Base-by-base conservation (phyloP, 2,329 filamentous ascomycete species). In the Pseudogymnoascus sp. region DNA sequence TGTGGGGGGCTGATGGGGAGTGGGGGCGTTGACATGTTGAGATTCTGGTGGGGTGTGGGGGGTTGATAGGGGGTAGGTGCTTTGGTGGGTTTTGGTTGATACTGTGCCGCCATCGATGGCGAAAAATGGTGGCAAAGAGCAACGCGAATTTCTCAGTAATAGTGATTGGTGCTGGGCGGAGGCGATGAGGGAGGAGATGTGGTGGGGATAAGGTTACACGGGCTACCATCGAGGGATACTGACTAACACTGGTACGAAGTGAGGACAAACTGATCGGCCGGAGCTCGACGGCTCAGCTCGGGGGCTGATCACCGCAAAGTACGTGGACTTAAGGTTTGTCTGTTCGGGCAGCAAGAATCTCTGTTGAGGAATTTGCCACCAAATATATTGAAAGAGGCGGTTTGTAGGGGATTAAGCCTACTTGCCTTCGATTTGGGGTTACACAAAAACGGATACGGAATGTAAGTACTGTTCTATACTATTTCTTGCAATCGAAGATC, bases 271-370 rank as follows among this genome's bases (percentile, higher is more conserved):
- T 57, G 48, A 57, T 57, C 25, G 48, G 48, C 48, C 48, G 25
- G 25, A 13, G n/a, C 25, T 57, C 25, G 25, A 31, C 48, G 48
- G n/a, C 48, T 57, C 48, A 3, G 19, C 25, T 19, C 31, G 48
- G 48, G 48, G 48, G 25, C 8, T 31, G 48, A 54, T 54, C 48
- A 31, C 10, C 48, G 19, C 8, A 34, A 19, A 34, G 51, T 57
- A 57, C 25, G 51, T 57, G 51, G 51, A 57, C 51, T 57, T 57
- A 57, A 57, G 51, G 51, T 57, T 57, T 57, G 25, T 57, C 51
- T 31, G 6, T 23, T 34, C 16, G 51, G 51, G 51, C 28, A 57
- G 19, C 51, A 57, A 57, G 5, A 34, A 34, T 34, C 51, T 34
- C 51, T 34, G 28, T 57, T 34, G 51, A 57, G 51, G 51, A 16